Evolutionary conservation across 2,329 filamentous ascomycete species (phyloP).

Genomic region (Nemania serpens): DNA sequence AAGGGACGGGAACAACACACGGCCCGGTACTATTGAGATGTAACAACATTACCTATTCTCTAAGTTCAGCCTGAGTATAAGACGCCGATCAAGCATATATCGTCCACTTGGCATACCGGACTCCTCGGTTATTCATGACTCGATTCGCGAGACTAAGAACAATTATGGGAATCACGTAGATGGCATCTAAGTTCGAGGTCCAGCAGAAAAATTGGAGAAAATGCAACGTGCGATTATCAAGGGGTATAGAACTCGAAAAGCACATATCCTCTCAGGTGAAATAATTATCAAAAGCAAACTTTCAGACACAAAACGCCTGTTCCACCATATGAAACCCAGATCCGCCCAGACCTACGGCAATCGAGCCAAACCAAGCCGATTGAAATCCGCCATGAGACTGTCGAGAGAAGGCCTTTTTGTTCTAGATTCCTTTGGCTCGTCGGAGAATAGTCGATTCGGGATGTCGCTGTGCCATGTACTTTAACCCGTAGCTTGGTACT

Average conservation of each 20-base stretch:
- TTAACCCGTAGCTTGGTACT: not conserved
- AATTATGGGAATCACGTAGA: too few species aligned
- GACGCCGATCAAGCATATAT: conserved; percentile 10
- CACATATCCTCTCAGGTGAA: conserved; percentile 18
- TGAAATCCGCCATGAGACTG: not conserved
- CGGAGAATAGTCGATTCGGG: not conserved
- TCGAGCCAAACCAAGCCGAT: not conserved
- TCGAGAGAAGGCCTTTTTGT: not conserved
- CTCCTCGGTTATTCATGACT: conserved; percentile 2
- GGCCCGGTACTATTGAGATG: not conserved
- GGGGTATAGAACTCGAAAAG: conserved; percentile 29
- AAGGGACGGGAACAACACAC: conserved; percentile 10
- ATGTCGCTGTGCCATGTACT: not conserved
- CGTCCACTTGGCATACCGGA: conserved; percentile 2
- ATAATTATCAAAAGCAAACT: not conserved
- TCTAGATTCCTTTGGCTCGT: conserved; percentile 10
- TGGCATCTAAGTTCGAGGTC: not conserved
- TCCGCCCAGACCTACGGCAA: not conserved
- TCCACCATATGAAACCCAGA: conserved; percentile 9
- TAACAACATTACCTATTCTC: too few species aligned
- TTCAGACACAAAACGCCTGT: conserved; percentile 15
- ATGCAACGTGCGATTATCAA: conserved; percentile 27
- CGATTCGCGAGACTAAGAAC: not conserved
- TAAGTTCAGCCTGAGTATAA: conserved; percentile 24
- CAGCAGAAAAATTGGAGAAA: not conserved